Evolutionary conservation across 2,329 filamentous ascomycete species (phyloP), one percentile per base, ranked within the genome.

Genomic region (Curvularia spicifera): DNA sequence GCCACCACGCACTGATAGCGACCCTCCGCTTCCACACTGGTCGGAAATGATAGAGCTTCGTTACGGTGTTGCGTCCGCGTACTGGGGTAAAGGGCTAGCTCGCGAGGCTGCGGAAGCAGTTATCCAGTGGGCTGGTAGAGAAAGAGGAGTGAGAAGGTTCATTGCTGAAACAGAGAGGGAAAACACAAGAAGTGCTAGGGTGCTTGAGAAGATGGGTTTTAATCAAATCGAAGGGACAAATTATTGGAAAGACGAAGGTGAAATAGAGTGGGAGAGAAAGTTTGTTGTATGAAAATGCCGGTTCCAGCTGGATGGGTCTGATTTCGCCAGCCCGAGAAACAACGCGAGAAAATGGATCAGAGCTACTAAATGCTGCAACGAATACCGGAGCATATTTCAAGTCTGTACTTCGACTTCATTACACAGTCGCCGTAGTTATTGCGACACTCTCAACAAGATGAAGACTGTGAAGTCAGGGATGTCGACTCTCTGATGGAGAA

Each of bases 181-280:
- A 12, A 71, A 71, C 52, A 15, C 28, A 5, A 61, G 59, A 24
- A 73, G 69, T 42, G 64, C 60, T 18, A 64, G 61, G 33, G 70
- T 73, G 4, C 26, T 73, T 51, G 50, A 57, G 49, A 73, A 71
- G 45, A 67, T 68, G 60, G 68, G 69, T 6, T 73, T 72, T 44
- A 54, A 35, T 24, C 49, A 63, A 44, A 63, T 49, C 20, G 45
- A 54, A 9, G 47, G 57, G 5, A 61, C 57, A 5, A 9, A 39
- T 1, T 67, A 66, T 55, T 67, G 65, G 65, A 62, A 66, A 18
- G 57, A 64, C 33, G 51, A 47, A 8, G 57, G 58, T 49, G 61
- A 66, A 28, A 39, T 48, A 20, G 63, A 66, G 33, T 66, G 64
- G 65, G 61, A 65, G 39, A 63, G 46, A 44, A 42, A 18, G 3